phyloP scores from a whole-genome alignment of 495 filamentous ascomycete genomes.

The Recurvomyces mirabilis region DNA sequence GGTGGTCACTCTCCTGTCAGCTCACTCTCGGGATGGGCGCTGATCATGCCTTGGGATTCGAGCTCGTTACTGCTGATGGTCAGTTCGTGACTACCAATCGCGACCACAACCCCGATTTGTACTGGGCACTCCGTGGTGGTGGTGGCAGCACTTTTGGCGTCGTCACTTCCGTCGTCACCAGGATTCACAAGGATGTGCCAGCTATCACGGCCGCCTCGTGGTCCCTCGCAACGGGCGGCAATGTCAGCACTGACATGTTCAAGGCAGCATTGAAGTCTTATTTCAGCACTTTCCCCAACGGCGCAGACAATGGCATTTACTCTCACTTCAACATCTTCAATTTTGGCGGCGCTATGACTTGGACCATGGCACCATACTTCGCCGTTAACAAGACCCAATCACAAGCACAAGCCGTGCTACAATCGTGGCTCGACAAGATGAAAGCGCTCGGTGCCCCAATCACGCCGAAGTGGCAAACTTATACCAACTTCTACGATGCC shows the following conservation, averaged over 20 bases:
- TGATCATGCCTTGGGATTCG: conserved; percentile 5
- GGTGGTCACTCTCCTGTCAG: conserved; percentile 10
- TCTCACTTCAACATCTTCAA: background rate
- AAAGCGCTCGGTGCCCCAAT: background rate
- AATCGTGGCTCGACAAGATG: background rate
- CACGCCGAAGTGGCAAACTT: background rate
- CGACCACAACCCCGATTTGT: conserved; percentile 10
- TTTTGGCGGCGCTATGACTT: background rate
- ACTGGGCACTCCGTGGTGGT: conserved; percentile 13
- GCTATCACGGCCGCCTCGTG: background rate
- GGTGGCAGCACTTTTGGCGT: conserved; percentile 7
- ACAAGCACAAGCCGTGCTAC: background rate
- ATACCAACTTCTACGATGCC: background rate
- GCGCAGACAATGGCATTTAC: background rate
- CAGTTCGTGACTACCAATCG: conserved; percentile 2
- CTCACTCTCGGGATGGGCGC: conserved; percentile 5
- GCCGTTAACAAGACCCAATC: background rate
- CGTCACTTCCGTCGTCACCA: background rate
- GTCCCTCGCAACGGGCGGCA: background rate
- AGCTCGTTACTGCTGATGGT: conserved; percentile 8
- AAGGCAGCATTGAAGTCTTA: background rate
- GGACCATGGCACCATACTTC: background rate
- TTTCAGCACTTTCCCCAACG: background rate
- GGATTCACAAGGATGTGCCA: background rate
- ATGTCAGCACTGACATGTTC: background rate